Percentiles rank a stretch among this genome's conserved stretches.
Conservation (phyloP, 2,329 filamentous ascomycete genomes). For the Hymenoscyphus repandus region DNA sequence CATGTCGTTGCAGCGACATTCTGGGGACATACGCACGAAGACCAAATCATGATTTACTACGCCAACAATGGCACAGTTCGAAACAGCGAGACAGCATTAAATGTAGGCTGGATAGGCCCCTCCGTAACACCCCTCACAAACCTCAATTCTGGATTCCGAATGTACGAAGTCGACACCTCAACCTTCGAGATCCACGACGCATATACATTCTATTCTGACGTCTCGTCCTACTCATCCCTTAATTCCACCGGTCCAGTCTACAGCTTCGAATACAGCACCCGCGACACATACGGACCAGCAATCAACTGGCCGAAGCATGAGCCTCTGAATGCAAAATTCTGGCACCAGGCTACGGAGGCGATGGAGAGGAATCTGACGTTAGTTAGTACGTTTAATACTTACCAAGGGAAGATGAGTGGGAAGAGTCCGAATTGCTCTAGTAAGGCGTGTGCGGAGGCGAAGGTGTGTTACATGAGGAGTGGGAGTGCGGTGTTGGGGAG, state of each 20-base stretch:
- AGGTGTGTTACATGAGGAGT: conserved; percentile 55
- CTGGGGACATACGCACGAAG: conserved; percentile 51
- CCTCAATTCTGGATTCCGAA: conserved; percentile 46
- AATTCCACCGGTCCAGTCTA: conserved; percentile 40
- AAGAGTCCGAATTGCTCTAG: conserved; percentile 47
- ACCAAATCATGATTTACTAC: conserved; percentile 50
- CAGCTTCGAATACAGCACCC: conserved; percentile 46
- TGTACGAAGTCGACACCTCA: conserved; percentile 51
- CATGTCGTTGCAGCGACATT: conserved; percentile 51
- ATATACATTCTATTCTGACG: conserved; percentile 48
- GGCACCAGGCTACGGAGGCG: conserved; percentile 51
- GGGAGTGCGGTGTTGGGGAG: conserved; percentile 47
- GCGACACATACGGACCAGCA: conserved; percentile 41
- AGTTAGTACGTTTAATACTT: conserved; percentile 45
- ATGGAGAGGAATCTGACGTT: conserved; percentile 47
- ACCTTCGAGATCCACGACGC: conserved; percentile 49
- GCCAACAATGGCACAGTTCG: conserved; percentile 44
- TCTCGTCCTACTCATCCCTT: conserved; percentile 38
- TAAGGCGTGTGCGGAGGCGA: conserved; percentile 45
- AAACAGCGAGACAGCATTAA: conserved; percentile 38
- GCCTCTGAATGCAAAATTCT: conserved; percentile 54
- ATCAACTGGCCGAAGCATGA: conserved; percentile 41
- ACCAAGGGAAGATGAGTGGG: conserved; percentile 47
- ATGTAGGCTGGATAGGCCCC: conserved; percentile 46
- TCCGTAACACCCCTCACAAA: conserved; percentile 49